Evolutionary conservation across 2,329 filamentous ascomycete species (phyloP).

Genomic region (Paecilomyces niveus): DNA sequence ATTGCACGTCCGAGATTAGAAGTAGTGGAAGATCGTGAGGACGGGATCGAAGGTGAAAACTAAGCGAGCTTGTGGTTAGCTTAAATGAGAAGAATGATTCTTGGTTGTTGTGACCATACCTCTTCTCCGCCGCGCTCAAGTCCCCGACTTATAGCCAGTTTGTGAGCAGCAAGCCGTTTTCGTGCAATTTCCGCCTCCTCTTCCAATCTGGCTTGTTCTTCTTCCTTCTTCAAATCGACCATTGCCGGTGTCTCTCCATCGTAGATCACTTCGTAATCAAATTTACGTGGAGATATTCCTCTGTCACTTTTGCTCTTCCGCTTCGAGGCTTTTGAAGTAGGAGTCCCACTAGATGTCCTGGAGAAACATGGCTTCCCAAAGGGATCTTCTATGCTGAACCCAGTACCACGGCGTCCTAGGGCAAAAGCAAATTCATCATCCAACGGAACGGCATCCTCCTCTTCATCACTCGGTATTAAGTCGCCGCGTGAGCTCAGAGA

Average conservation of each 20-base stretch:
- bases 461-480: slow-evolving; percentile 84
- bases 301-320: slow-evolving; percentile 26
- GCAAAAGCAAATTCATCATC: slow-evolving; percentile 88
- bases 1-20: background rate
- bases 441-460: slow-evolving; percentile 87
- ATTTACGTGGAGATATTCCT: slow-evolving; percentile 16
- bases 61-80: slow-evolving; percentile 4
- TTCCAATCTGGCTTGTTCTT: slow-evolving; percentile 45
- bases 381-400: slow-evolving; percentile 56
- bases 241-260: slow-evolving; percentile 40
- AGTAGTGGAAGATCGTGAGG: background rate
- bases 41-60: background rate
- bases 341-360: slow-evolving; percentile 34
- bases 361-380: slow-evolving; percentile 53
- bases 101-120: slow-evolving; percentile 15
- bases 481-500: slow-evolving; percentile 84
- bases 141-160: slow-evolving; percentile 49
- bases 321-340: slow-evolving; percentile 39
- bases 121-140: slow-evolving; percentile 25
- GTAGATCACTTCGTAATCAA: slow-evolving; percentile 21
- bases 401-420: slow-evolving; percentile 62
- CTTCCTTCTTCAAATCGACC: slow-evolving; percentile 51
- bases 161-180: slow-evolving; percentile 49
- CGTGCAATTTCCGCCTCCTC: slow-evolving; percentile 51
- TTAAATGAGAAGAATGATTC: slow-evolving; percentile 2